These are phyloP conservation scores for Ophiognomonia clavigignenti-juglandacearum DNA, from an alignment of 2,329 filamentous ascomycete genomes.

Conservation along the genomic window DNA sequence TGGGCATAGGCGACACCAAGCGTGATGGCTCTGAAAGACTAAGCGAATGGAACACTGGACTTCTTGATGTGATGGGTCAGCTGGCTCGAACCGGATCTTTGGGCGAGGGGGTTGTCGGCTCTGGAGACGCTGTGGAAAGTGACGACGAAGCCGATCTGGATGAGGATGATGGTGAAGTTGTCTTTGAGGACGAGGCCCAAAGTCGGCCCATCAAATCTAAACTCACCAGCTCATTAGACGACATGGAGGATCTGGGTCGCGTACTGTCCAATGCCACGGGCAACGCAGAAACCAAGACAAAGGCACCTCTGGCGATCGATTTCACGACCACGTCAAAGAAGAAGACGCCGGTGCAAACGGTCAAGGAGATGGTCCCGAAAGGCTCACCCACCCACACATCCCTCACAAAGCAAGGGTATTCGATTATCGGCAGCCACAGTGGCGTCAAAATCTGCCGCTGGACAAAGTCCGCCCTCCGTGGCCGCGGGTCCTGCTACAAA, in stretches of 20 bases:
- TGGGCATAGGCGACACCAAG: constrained; percentile 85
- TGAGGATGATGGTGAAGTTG: constrained; percentile 48
- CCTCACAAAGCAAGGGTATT: constrained; percentile 93
- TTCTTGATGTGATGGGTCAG: constrained; percentile 64
- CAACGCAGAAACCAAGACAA: constrained; percentile 26
- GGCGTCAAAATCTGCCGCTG: constrained; percentile 97
- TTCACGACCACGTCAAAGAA: constrained; percentile 58
- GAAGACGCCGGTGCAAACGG: constrained; percentile 39
- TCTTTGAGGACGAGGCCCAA: constrained; percentile 43
- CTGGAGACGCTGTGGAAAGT: constrained; percentile 79
- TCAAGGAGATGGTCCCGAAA: constrained; percentile 93
- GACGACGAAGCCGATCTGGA: constrained; percentile 68
- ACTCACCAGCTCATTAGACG: constrained; percentile 53
- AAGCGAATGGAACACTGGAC: constrained; percentile 71
- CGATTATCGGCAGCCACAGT: constrained; percentile 90
- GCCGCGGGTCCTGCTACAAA: constrained; percentile 95
- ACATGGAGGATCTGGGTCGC: constrained; percentile 78
- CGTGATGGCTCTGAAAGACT: constrained; percentile 63
- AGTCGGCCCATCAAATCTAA: constrained; percentile 37
- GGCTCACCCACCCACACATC: constrained; percentile 83
- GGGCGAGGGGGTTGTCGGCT: constrained; percentile 67
- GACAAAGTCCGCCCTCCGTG: constrained; percentile 94
- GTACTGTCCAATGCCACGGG: constrained; percentile 49
- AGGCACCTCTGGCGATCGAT: constrained; percentile 68
- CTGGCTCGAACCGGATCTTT: constrained; percentile 56